Evolutionary conservation across 202 grass and related monocot species (phyloP), one percentile per base, ranked within the genome.

Genomic region (Panicum virgatum): DNA sequence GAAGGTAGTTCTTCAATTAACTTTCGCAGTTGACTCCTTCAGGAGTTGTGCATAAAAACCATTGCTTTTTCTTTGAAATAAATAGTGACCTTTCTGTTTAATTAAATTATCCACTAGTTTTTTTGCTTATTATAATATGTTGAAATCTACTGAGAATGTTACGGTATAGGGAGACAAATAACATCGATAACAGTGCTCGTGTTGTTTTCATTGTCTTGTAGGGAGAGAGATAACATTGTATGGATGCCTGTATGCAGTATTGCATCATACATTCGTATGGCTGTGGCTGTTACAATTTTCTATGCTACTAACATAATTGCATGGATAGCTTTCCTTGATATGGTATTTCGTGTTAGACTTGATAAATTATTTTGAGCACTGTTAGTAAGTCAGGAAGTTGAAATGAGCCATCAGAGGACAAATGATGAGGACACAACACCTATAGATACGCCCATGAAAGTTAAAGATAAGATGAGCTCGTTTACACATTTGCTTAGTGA

Each of bases 1-100:
- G 78, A 84, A 91, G 96, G 96, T 98, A 93, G 52, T 42, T 70
- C 0, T 79, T 68, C 25, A 34, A 7, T 76, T 69, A 57, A 50
- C 13, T 75, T 77, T 46, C 34, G 3, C 48, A 60, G 40, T 73
- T 80, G 16, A 37, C 45, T 40, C 12, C 8, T 0, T 75, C 20
- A 67, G 16, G 37, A 36, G 2, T 50, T 73, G 3, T 44, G 23
- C 26, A 19, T 70, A 38, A 38, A 1, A 84, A 69, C 22, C 39
- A 23, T 68, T 66, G 1, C 3, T 65, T 75, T 71, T 69, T 5
- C 13, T 80, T 9, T 80, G 40, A 66, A 45, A 86, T 30, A 71
- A 46, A 29, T 57, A 59, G 5, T 11, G 3, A 11, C 19, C 27
- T 73, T 66, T 73, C 36, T 73, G 0, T 66, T 75, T 5, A 66